Conservation (phyloP, 768 basidiomycete species). For the Tylopilus sp. region DNA sequence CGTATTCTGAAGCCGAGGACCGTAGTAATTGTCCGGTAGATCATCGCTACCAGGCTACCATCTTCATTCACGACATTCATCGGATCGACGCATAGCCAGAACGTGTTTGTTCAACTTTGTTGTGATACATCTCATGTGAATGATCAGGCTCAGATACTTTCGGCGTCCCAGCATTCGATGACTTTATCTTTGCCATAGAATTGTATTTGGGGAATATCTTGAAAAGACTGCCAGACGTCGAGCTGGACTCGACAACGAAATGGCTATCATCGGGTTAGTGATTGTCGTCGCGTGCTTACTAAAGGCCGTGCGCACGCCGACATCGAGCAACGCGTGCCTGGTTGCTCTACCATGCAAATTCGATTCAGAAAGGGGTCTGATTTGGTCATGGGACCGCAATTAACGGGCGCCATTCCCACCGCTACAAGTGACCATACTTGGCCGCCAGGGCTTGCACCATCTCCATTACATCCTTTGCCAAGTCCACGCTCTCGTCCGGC, state of each 20-base stretch:
- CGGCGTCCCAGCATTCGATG: neutral
- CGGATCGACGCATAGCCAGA: neutral
- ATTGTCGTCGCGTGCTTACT: too few relatives aligned
- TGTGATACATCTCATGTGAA: neutral
- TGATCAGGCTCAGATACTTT: neutral
- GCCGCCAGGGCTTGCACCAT: constrained; percentile 13
- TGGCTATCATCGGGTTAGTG: too few relatives aligned
- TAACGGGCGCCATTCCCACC: too few relatives aligned
- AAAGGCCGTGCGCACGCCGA: too few relatives aligned
- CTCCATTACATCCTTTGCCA: constrained; percentile 15
- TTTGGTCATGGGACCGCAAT: too few relatives aligned
- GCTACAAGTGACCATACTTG: constrained; percentile 4
- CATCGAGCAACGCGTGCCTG: too few relatives aligned
- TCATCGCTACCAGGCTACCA: neutral
- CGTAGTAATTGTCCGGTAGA: neutral
- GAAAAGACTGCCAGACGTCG: constrained; percentile 13
- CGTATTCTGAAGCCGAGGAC: neutral
- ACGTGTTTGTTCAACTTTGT: too few relatives aligned
- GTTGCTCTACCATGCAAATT: too few relatives aligned
- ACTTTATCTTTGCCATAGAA: neutral
- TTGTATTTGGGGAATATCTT: constrained; percentile 14
- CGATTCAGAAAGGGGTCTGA: too few relatives aligned
- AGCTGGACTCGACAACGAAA: too few relatives aligned
- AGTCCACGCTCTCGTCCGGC: constrained; percentile 7
- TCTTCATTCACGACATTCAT: neutral